Evolutionary conservation across 257 asterid species (phyloP).

Genomic region (Petunia axillaris): DNA sequence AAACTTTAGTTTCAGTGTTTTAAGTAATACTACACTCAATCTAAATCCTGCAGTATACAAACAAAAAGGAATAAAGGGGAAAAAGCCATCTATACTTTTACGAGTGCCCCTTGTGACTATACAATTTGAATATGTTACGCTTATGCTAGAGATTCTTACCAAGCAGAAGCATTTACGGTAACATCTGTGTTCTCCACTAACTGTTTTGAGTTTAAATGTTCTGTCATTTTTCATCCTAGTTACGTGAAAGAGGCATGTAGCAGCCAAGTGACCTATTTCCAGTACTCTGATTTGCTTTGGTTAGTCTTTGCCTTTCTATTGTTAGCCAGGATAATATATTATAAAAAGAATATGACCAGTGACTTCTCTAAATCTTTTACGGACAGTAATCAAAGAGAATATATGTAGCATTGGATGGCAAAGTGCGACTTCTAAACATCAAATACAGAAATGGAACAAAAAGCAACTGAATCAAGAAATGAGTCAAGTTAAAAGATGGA

Average conservation of each 20-base stretch:
- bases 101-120: not conserved
- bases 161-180: not conserved
- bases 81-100: not conserved
- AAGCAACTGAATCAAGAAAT: not conserved
- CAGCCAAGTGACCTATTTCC: slow-evolving; percentile 2
- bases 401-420: not conserved
- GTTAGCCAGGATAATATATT: not conserved
- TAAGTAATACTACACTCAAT: not conserved
- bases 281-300: not conserved
- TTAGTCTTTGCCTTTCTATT: not conserved
- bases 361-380: too few relatives aligned
- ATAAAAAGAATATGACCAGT: not conserved
- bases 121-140: not conserved
- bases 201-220: slow-evolving; percentile 3
- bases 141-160: not conserved
- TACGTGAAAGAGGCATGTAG: slow-evolving; percentile 13
- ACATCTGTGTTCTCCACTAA: not conserved
- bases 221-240: slow-evolving; percentile 17
- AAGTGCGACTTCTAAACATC: not conserved
- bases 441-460: not conserved
- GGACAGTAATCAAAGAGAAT: not conserved
- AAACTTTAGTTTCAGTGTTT: slow-evolving; percentile 3
- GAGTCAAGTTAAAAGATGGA: not conserved
- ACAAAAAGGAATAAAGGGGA: not conserved
- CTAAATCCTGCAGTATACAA: slow-evolving; percentile 13